Evolutionary conservation across 164 flowering plant species (phyloP), one percentile per base, ranked within the genome.

Genomic region (Houttuynia cordata): DNA sequence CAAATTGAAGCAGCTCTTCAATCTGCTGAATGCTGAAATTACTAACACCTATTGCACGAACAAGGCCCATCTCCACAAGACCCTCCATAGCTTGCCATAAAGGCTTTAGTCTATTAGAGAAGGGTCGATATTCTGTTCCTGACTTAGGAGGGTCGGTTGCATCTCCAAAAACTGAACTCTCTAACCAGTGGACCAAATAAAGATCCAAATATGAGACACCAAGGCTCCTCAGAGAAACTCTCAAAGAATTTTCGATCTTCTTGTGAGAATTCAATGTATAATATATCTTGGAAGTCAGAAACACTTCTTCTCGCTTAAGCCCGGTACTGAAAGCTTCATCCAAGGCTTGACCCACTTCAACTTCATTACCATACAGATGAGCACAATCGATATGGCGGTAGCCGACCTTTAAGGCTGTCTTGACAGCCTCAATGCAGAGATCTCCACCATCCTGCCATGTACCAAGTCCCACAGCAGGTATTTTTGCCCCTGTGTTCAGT

Each of bases 21-120:
- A 87, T 77, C 73, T 87, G 88, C 61, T 79, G 81, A 24, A 75
- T 67, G 30, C 75, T 72, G 65, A 90, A 85, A 74, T 90, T 85
- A 70, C 97, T 80, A 52, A 90, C 83, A 12, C 97, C 95, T 51
- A 90, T 85, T 42, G 95, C 86, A 67, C 82, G 69, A 58, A 81
- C 88, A 54, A 81, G 71, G 0, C 91, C 92, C 65, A 71, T 67
- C 53, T 90, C 88, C 17, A 78, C 79, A 25, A 85, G 78, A 59
- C 77, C 83, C 67, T 90, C 97, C 97, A 90, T 85, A 50, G 90
- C 86, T 69, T 81, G 80, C 97, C 97, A 90, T 14, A 81, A 81
- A 17, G 79, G 75, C 76, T 78, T 74, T 77, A 84, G 62, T 24
- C 79, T 70, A 57, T 68, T 76, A 53, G 75, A 64, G 57, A 79